Percentiles rank a stretch among this genome's conserved stretches.
Conservation (phyloP, 805 yeast species). For the Hyphopichia homilentoma region DNA sequence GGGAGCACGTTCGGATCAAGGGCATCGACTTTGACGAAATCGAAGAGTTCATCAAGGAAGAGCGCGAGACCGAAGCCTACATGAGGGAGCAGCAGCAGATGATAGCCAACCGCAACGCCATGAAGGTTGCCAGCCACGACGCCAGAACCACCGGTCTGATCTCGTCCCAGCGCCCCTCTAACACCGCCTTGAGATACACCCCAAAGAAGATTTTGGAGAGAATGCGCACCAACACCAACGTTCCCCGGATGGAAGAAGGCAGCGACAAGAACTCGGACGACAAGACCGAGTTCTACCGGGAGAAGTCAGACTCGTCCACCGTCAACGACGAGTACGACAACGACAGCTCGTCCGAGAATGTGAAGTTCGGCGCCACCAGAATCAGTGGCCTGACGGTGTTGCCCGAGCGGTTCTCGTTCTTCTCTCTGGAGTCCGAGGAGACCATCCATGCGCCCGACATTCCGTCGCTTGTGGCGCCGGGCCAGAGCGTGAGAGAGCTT, state of each 20-base stretch:
- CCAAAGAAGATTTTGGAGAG: conserved; percentile 40
- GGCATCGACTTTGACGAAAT: conserved; percentile 92
- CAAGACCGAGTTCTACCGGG: conserved; percentile 1
- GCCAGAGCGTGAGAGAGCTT: conserved; percentile 61
- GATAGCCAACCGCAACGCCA: conserved; percentile 19
- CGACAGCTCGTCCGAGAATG: conserved; percentile 28
- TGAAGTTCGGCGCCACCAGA: conserved; percentile 37
- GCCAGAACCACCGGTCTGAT: conserved; percentile 25
- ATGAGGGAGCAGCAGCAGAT: conserved; percentile 21
- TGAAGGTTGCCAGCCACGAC: conserved; percentile 11
- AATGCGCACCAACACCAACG: conserved; percentile 1
- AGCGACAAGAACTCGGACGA: neutral
- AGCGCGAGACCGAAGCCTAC: conserved; percentile 42
- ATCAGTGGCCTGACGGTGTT: conserved; percentile 20
- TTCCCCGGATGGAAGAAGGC: neutral
- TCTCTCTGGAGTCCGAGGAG: conserved; percentile 76
- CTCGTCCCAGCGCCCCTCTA: conserved; percentile 21
- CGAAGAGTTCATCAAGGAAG: conserved; percentile 71
- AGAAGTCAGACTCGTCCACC: conserved; percentile 20
- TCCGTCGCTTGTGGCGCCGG: conserved; percentile 67
- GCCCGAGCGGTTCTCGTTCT: conserved; percentile 82
- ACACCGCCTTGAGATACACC: conserved; percentile 41
- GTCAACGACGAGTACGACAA: conserved; percentile 16
- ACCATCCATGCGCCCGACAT: conserved; percentile 89
- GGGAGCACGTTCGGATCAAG: conserved; percentile 53